phyloP scores from a whole-genome alignment of 106 monocot species.

The Apostasia shenzhenica region DNA sequence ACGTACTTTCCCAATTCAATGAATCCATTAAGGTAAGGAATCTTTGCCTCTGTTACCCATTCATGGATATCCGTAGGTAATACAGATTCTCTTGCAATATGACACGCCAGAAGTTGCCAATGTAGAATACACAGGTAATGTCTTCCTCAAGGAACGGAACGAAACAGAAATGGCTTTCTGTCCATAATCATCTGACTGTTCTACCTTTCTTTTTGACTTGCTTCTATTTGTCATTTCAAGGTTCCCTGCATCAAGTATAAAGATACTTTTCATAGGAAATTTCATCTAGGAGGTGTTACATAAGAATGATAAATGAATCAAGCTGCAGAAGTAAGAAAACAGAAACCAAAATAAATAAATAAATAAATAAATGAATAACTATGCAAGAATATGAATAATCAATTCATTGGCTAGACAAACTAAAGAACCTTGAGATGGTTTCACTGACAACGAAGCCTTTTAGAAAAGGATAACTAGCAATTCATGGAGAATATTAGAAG shows the following conservation, averaged over 20 bases:
- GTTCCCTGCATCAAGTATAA: constrained; percentile 18
- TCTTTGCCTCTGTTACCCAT: constrained; percentile 66
- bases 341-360: too few relatives aligned
- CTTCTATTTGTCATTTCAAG: constrained; percentile 3
- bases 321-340: too few relatives aligned
- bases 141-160: constrained; percentile 40
- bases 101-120: constrained; percentile 70
- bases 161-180: constrained; percentile 26
- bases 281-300: too few relatives aligned
- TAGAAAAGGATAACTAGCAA: too few relatives aligned
- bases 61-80: constrained; percentile 73
- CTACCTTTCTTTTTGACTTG: constrained; percentile 4
- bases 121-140: constrained; percentile 65
- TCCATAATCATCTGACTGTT: constrained; percentile 19
- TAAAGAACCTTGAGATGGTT: too few relatives aligned
- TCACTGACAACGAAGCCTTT: too few relatives aligned
- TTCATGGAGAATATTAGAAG: too few relatives aligned
- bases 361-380: too few relatives aligned
- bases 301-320: too few relatives aligned
- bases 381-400: too few relatives aligned
- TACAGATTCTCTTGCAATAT: constrained; percentile 62
- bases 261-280: constrained; percentile 2
- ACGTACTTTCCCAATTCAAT: constrained; percentile 46
- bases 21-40: constrained; percentile 75
- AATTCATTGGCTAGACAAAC: too few relatives aligned